Evolutionary conservation across 2,329 filamentous ascomycete genomes (phyloP).

Genomic region (Sporothrix curviconia): DNA sequence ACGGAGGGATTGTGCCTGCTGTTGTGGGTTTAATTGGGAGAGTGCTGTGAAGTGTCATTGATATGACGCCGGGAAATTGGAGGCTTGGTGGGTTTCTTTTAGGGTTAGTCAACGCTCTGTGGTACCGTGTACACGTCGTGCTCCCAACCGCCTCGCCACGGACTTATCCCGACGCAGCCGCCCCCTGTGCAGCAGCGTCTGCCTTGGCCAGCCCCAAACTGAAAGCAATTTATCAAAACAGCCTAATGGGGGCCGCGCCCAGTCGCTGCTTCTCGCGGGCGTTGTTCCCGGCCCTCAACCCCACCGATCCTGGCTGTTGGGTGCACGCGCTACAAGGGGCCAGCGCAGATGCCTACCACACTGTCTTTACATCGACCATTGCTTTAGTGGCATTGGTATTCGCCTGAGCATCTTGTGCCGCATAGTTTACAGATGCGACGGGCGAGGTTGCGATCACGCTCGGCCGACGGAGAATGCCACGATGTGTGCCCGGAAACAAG

Average conservation of each 20-base stretch:
- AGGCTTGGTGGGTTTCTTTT: constrained; percentile 31
- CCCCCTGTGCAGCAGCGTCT: too few relatives aligned
- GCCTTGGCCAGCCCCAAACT: too few relatives aligned
- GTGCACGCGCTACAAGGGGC: constrained; percentile 28
- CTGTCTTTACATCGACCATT: constrained; percentile 31
- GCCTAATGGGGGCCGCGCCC: too few relatives aligned
- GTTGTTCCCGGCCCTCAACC: constrained; percentile 27
- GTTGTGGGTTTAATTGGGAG: too few relatives aligned
- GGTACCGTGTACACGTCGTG: constrained; percentile 30
- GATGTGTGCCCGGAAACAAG: neutral
- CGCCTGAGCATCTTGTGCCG: constrained; percentile 26
- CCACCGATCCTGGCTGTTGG: constrained; percentile 26
- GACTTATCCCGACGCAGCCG: constrained; percentile 28
- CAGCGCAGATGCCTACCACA: constrained; percentile 29
- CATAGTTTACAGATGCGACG: constrained; percentile 29
- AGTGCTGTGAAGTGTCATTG: too few relatives aligned
- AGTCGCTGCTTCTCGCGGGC: too few relatives aligned
- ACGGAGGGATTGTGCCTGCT: too few relatives aligned
- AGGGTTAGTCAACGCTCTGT: constrained; percentile 29
- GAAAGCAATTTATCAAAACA: too few relatives aligned
- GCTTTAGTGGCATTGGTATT: constrained; percentile 29
- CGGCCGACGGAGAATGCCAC: constrained; percentile 4
- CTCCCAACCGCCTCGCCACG: constrained; percentile 28
- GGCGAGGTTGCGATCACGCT: constrained; percentile 29
- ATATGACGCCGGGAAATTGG: too few relatives aligned